A percentile compares a stretch with the other conserved stretches of the same genome.
Evolutionary conservation across 192 early-diverging fungal species (phyloP).

Genomic region (Linnemannia exigua): DNA sequence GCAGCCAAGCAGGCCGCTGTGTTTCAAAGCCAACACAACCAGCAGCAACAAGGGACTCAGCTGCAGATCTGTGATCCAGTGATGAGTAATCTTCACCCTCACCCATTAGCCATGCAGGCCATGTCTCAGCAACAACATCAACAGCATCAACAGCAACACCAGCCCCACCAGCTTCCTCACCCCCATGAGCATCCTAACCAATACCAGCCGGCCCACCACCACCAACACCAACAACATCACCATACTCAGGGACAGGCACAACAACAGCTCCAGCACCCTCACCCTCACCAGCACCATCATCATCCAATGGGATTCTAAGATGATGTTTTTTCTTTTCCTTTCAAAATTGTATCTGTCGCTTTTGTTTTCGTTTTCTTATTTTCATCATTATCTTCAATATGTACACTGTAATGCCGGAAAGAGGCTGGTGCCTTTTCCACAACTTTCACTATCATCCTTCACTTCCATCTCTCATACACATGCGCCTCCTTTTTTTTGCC

Average conservation of each 20-base stretch:
- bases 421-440: constrained; percentile 2
- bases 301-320: constrained; percentile 53
- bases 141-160: constrained; percentile 25
- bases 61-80: constrained; percentile 47
- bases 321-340: background rate
- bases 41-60: constrained; percentile 22
- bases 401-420: constrained; percentile 9
- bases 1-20: constrained; percentile 53
- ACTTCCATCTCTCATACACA: background rate
- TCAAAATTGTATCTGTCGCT: background rate
- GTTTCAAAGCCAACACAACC: constrained; percentile 23
- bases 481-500: background rate
- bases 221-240: constrained; percentile 5
- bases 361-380: background rate
- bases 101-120: constrained; percentile 26
- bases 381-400: constrained; percentile 7
- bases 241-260: constrained; percentile 15
- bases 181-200: constrained; percentile 54
- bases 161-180: constrained; percentile 48
- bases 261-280: constrained; percentile 16
- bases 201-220: constrained; percentile 17
- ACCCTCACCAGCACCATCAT: constrained; percentile 25
- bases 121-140: constrained; percentile 24
- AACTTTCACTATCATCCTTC: background rate
- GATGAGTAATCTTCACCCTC: constrained; percentile 35